phyloP scores from a whole-genome alignment of 1,284 basidiomycete species.

The Neolentinus lepideus region DNA sequence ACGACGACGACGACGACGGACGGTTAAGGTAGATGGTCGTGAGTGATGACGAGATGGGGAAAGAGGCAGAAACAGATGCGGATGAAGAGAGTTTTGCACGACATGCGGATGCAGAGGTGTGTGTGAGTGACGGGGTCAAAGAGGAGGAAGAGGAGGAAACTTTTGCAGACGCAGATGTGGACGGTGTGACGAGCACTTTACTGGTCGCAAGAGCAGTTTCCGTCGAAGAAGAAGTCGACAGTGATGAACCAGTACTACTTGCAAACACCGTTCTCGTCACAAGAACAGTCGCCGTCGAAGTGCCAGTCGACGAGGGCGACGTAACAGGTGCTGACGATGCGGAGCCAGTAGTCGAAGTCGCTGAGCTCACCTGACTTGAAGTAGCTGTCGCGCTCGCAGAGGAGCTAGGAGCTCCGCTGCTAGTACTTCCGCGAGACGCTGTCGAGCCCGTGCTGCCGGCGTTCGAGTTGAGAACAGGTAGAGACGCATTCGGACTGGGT shows the following conservation, averaged over 20 bases:
- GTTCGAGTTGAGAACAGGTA: conserved; percentile 21
- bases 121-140: not conserved
- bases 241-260: too few relatives aligned
- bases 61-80: not conserved
- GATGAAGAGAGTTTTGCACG: not conserved
- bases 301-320: not conserved
- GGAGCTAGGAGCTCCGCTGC: too few relatives aligned
- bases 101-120: not conserved
- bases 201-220: too few relatives aligned
- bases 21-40: not conserved
- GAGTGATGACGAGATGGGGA: not conserved
- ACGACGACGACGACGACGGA: not conserved
- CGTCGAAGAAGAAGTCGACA: too few relatives aligned
- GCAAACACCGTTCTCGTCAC: not conserved
- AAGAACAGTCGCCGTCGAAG: not conserved
- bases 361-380: not conserved
- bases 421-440: not conserved
- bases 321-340: not conserved
- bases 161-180: not conserved
- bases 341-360: not conserved
- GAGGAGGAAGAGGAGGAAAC: not conserved
- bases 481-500: conserved; percentile 27
- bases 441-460: not conserved
- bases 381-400: not conserved
- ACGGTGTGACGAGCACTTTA: too few relatives aligned